Percentiles rank a stretch among this genome's conserved stretches.
Conservation (phyloP, 805 yeast genomes). For the Hanseniaspora nectarophila region DNA sequence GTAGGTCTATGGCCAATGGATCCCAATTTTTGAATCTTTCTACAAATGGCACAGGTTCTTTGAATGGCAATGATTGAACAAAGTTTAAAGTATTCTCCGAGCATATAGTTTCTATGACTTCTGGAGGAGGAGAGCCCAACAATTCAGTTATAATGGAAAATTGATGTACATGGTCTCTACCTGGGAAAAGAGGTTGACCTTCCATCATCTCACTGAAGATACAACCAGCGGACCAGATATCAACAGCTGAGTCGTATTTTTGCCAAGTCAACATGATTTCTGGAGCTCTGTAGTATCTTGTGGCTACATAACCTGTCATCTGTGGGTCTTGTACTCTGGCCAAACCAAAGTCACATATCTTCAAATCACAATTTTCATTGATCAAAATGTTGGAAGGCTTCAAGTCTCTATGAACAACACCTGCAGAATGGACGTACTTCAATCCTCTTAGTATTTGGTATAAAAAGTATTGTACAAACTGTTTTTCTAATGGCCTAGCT, state of each 20-base stretch:
- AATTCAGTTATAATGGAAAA: constrained; percentile 92
- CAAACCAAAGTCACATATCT: constrained; percentile 86
- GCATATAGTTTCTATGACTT: constrained; percentile 90
- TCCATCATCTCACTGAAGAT: constrained; percentile 96
- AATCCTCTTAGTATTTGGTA: constrained; percentile 87
- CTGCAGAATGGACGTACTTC: constrained; percentile 84
- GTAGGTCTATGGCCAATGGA: constrained; percentile 75
- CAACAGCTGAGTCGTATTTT: constrained; percentile 91
- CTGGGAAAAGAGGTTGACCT: constrained; percentile 94
- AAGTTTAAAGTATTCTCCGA: constrained; percentile 89
- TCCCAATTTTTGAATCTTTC: constrained; percentile 71
- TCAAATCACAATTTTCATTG: constrained; percentile 82
- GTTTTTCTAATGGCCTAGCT: constrained; percentile 87
- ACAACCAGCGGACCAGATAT: constrained; percentile 97
- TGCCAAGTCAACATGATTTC: constrained; percentile 99
- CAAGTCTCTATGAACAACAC: constrained; percentile 80
- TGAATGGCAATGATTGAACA: constrained; percentile 82
- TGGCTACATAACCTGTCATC: constrained; percentile 96
- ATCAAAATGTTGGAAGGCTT: constrained; percentile 76
- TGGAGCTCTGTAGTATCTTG: constrained; percentile 93
- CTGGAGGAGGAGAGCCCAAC: constrained; percentile 91
- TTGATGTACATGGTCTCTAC: constrained; percentile 96
- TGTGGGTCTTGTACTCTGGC: constrained; percentile 97
- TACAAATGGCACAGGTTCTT: constrained; percentile 81
- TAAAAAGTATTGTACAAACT: constrained; percentile 89